Conservation (phyloP, 352 stramenopile species). For the Globisporangium echinulatum region DNA sequence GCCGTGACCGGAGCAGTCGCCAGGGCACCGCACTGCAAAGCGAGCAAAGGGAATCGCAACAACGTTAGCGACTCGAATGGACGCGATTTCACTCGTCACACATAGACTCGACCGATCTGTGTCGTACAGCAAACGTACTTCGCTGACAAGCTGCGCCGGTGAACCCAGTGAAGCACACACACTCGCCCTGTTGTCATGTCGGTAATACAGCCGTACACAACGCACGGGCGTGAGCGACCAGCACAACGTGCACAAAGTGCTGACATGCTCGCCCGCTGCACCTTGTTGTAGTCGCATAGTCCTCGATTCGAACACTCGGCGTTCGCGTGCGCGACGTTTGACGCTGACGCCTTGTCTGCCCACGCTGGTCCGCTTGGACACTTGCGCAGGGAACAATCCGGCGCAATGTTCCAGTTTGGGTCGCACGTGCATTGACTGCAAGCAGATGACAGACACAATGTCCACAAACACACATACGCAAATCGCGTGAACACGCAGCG, state of each 20-base stretch:
- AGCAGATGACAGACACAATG: neutral
- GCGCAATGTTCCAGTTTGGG: conserved; percentile 43
- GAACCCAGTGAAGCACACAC: conserved; percentile 46
- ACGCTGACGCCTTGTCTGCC: conserved; percentile 68
- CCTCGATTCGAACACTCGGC: conserved; percentile 62
- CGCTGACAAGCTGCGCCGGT: conserved; percentile 55
- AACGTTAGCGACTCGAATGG: neutral
- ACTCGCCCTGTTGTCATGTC: conserved; percentile 30
- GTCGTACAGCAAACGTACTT: conserved; percentile 18
- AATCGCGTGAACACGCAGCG: too few relatives aligned
- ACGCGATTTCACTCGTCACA: neutral
- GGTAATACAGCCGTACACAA: too few relatives aligned
- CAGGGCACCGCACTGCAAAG: conserved; percentile 40
- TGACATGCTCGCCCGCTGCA: conserved; percentile 1
- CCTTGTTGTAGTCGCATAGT: conserved; percentile 54
- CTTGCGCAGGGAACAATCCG: conserved; percentile 64
- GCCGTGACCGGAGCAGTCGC: conserved; percentile 56
- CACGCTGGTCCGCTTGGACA: conserved; percentile 68
- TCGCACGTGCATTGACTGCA: conserved; percentile 67
- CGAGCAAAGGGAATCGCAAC: neutral
- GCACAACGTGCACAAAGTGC: too few relatives aligned
- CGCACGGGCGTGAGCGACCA: too few relatives aligned
- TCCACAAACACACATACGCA: too few relatives aligned
- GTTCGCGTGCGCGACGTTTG: conserved; percentile 44
- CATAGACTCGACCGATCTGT: neutral